Conservation (phyloP, 2,329 filamentous ascomycete genomes). For the Phyllosticta citribraziliensis region DNA sequence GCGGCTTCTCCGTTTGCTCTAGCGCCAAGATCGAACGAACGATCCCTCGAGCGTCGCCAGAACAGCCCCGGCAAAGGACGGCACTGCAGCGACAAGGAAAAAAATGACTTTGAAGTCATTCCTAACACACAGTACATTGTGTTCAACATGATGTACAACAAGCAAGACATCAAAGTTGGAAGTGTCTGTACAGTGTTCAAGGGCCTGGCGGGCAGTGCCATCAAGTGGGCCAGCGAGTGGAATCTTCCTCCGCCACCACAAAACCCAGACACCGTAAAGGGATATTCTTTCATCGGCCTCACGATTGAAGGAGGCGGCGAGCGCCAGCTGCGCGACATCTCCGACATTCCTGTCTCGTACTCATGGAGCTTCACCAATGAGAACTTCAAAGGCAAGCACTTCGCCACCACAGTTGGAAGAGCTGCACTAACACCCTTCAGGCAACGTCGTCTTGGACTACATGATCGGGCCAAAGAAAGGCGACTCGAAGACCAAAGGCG, state of each 20-base stretch:
- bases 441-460: conserved; percentile 37
- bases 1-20: not conserved
- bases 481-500: conserved; percentile 29
- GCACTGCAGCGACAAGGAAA: conserved; percentile 16
- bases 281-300: conserved; percentile 37
- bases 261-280: conserved; percentile 29
- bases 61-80: conserved; percentile 1
- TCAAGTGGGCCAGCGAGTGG: conserved; percentile 31
- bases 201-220: conserved; percentile 23
- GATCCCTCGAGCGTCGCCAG: not conserved
- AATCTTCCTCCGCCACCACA: conserved; percentile 23
- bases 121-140: conserved; percentile 35
- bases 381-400: conserved; percentile 26
- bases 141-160: conserved; percentile 38
- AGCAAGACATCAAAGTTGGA: conserved; percentile 26
- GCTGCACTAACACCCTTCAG: not conserved
- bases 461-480: conserved; percentile 35
- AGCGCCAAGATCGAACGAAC: not conserved
- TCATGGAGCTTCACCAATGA: conserved; percentile 27
- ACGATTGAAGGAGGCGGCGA: conserved; percentile 33
- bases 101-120: conserved; percentile 18
- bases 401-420: not conserved
- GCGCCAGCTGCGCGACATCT: conserved; percentile 29
- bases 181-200: conserved; percentile 33
- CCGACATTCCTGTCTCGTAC: conserved; percentile 32